Base-by-base conservation (phyloP, 2,329 filamentous ascomycete genomes). In the Penicillium sp. region DNA sequence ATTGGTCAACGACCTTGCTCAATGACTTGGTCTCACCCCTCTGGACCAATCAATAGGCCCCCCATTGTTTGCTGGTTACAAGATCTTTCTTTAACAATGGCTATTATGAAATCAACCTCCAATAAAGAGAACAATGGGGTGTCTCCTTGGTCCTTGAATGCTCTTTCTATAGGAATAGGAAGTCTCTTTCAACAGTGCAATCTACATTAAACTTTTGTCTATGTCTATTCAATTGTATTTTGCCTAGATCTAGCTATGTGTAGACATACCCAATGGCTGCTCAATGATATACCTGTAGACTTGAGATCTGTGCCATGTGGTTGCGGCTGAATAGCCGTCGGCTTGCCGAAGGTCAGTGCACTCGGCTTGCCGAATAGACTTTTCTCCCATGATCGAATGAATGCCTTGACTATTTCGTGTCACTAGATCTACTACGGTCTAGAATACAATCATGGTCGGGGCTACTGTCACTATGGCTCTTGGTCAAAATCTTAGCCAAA, bases 101-200 rank as follows among this genome's bases (percentile, higher is more conserved):
- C 34, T 41, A 34, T 50, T 50, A 41, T 41, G n/a, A 29, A 15
- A 25, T 36, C 4, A 15, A 36, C 34, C 4, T 11, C 10, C 19
- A 43, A 50, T 39, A 31, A 50, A 41, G 36, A 50, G 36, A 50
- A 50, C 48, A 50, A 50, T 50, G 38, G 13, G 23, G 3, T 31
- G n/a, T 23, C 36, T 41, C 48, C 5, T 43, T 33, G 25, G 48
- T 31, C 5, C 36, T 43, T 50, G 36, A 50, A 50, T 41, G 36
- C n/a, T 41, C 36, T n/a, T 43, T 50, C 31, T 43, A 13, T 50
- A 16, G 13, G 15, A 23, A 31, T 41, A 23, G 11, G 15, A 16
- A 1, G 25, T 21, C 27, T 43, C 15, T 13, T 39, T 41, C 5
- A 23, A 16, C 5, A 8, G 1, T 36, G 23, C 19, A 47, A 11